Evolutionary conservation across 1,284 basidiomycete species (phyloP), one percentile per base, ranked within the genome.

Genomic region (Moesziomyces sp.): DNA sequence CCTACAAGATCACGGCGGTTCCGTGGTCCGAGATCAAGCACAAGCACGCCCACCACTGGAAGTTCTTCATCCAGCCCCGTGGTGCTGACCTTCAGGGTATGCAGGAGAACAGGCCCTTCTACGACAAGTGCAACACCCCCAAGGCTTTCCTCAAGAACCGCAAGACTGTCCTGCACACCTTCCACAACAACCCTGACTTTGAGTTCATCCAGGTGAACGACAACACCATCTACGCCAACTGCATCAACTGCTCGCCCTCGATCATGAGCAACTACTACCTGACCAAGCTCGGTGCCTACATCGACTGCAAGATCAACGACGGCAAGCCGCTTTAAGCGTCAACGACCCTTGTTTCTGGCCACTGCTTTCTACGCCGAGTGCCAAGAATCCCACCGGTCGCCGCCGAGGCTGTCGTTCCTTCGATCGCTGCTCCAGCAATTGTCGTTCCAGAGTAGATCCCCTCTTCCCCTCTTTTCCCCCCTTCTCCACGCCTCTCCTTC

Each of bases 151-250:
- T 23, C 19, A 5, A 2, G 18, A 26, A 46, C 19, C 45, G 21
- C 45, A 28, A 42, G 6, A 14, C 19, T 11, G 38, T 49, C 21
- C n/a, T 1, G 13, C 30, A 18, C 24, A 40, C 48, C 18, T 57
- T 61, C 23, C 21, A 1, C 2, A 5, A 49, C 30, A 28, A 23
- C 30, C 2, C 24, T 1, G 9, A 33, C 1, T 50, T 59, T 16
- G 50, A 64, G 24, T 70, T 70, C 49, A 47, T 64, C 46, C 24
- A 46, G 26, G n/a, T 70, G 5, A 33, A 50, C 43, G 18, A 3
- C 16, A 45, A 60, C 38, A 42, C 26, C 11, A 44, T 70, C 8
- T 48, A 46, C 11, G 50, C 47, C 45, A 70, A 64, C 50, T 64
- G 67, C 48, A 53, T 59, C 53, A 24, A 64, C 19, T 70, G 67